These are phyloP conservation scores for Salix arbutifolia DNA, from an alignment of 345 rosid species.

Conservation along the genomic window DNA sequence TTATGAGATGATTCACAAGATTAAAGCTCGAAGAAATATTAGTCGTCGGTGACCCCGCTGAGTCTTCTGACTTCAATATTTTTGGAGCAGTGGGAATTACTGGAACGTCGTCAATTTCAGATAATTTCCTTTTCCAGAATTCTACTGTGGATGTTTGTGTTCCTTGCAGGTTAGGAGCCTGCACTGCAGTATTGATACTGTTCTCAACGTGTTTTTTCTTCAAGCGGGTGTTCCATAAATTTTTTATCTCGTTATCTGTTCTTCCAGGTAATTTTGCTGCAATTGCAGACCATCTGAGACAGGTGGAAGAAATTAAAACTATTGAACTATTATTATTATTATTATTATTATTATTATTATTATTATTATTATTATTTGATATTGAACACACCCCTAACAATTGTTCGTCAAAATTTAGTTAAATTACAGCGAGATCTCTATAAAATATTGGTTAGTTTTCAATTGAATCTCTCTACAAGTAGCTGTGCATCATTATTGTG, in stretches of 20 bases:
- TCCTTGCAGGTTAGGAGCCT: neutral
- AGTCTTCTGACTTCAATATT: neutral
- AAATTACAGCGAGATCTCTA: too few species aligned
- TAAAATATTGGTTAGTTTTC: too few species aligned
- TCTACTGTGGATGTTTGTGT: neutral
- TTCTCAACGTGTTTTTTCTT: constrained; percentile 28
- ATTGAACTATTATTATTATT: neutral
- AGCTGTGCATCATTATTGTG: too few species aligned
- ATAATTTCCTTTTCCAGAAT: neutral
- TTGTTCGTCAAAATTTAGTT: too few species aligned
- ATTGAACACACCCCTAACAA: too few species aligned
- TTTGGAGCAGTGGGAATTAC: neutral
- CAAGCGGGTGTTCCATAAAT: constrained; percentile 43
- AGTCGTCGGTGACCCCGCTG: neutral
- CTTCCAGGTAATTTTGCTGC: constrained; percentile 49
- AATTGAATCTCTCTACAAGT: too few species aligned
- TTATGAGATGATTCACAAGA: too few species aligned
- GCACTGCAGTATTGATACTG: neutral
- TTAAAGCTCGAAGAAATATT: neutral
- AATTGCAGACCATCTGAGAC: constrained; percentile 46
- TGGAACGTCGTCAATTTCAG: neutral
- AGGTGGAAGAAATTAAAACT: neutral
- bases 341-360: too few species aligned
- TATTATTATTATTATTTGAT: too few species aligned
- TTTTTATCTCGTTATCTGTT: constrained; percentile 54